Evolutionary conservation across 768 basidiomycete genomes (phyloP).

Genomic region (Podaxis pistillaris): DNA sequence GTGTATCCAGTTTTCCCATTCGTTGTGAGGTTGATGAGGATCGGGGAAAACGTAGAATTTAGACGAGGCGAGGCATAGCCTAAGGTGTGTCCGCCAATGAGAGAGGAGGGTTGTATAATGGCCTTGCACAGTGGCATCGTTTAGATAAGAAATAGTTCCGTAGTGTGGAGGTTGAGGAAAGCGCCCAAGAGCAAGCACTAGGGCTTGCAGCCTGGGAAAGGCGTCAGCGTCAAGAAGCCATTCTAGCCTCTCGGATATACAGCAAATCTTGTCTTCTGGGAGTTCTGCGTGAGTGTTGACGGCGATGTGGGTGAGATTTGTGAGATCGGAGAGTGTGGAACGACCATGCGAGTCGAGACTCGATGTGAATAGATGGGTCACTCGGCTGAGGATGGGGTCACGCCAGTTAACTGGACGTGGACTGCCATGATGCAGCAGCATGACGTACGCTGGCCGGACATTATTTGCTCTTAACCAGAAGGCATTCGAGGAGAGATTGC

Average conservation of each 20-base stretch:
- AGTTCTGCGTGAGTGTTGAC: slow-evolving; percentile 28
- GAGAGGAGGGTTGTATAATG: not conserved
- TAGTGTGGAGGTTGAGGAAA: slow-evolving; percentile 10
- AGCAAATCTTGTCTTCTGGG: slow-evolving; percentile 11
- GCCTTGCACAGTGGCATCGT: not conserved
- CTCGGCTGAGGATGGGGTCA: slow-evolving; percentile 31
- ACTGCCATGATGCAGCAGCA: slow-evolving; percentile 33
- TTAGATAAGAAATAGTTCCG: not conserved
- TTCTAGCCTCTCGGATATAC: slow-evolving; percentile 6
- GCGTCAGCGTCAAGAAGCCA: slow-evolving; percentile 1
- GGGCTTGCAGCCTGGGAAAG: not conserved
- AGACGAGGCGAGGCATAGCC: not conserved
- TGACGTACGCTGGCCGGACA: slow-evolving; percentile 27
- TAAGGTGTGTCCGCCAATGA: slow-evolving; percentile 9
- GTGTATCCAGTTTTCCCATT: slow-evolving; percentile 10
- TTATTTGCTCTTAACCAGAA: slow-evolving; percentile 34
- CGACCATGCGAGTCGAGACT: slow-evolving; percentile 28
- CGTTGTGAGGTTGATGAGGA: not conserved
- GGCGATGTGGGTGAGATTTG: slow-evolving; percentile 32
- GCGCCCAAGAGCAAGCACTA: slow-evolving; percentile 6
- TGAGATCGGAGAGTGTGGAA: slow-evolving; percentile 31
- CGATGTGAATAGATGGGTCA: slow-evolving; percentile 35
- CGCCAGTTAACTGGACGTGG: slow-evolving; percentile 32
- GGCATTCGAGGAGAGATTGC: slow-evolving; percentile 31
- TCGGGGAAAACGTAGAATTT: slow-evolving; percentile 11